Base-by-base conservation (phyloP, 257 asterid species). In the Solanum sparsipilum region DNA sequence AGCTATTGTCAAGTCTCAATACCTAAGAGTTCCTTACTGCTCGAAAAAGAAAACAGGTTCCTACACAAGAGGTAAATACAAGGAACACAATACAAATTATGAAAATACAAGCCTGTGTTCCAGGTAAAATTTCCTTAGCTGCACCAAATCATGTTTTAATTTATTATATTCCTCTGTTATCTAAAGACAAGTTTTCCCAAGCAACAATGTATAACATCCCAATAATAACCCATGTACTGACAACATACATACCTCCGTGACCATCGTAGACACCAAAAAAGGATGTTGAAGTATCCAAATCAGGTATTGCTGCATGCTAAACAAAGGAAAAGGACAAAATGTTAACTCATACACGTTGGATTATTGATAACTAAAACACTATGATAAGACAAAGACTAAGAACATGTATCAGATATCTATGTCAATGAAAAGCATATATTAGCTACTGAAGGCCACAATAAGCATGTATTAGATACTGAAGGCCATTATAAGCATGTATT, bases 201-300 rank as follows among this genome's bases (percentile, higher is more conserved):
- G n/a, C 70, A 32, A 60, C 46, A 60, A 60, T 23, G 29, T 71
- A 68, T 39, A 68, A 27, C 67, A 85, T 85, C 60, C 39, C 13
- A 88, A 25, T n/a, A 29, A 39, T 31, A 67, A 87, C 68, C 71
- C 34, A 74, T 52, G 39, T 72, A 52, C 76, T 76, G 56, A 89
- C 76, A 87, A 88, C 67, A 89, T 85, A 87, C 92, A 68, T 90
- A 97, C 99, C 99, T 91, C 99, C 98, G 88, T 97, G 99, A 86
- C 99, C 99, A 87, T 97, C 99, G 89, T 95, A 97, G 87, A 97
- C 99, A 88, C 99, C 99, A 91, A 97, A 97, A 94, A 93, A 96
- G 41, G 99, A 94, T 72, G 98, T 96, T 70, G 93, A 91, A 84
- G 92, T 76, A 86, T 96, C 99, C 93, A 97, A 90, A 89, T 95